Percentiles rank a stretch among this genome's conserved stretches.
phyloP scores from a whole-genome alignment of 345 rosid genomes.

The Anacardium occidentale region DNA sequence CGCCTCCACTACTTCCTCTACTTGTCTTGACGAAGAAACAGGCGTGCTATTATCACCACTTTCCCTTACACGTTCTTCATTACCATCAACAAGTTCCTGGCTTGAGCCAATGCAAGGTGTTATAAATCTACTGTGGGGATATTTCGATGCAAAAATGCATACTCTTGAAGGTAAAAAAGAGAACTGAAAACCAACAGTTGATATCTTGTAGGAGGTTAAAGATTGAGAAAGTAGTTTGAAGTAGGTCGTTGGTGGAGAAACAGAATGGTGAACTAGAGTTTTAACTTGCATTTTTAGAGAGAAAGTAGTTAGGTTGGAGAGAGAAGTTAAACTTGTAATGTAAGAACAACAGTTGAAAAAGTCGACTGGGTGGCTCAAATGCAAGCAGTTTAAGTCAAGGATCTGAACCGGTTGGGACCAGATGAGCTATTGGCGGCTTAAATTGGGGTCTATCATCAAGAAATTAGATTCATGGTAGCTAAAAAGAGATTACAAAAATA shows the following conservation, averaged over 20 bases:
- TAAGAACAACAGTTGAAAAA: not conserved
- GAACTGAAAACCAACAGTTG: slow-evolving; percentile 1
- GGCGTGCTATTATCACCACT: slow-evolving; percentile 17
- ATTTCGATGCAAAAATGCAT: not conserved
- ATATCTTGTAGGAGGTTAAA: slow-evolving; percentile 22
- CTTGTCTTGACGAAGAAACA: slow-evolving; percentile 18
- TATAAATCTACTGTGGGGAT: slow-evolving; percentile 2
- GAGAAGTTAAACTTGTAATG: not conserved
- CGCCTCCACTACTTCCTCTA: slow-evolving; percentile 16
- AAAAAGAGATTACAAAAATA: too few relatives aligned
- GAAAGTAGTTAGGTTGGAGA: not conserved
- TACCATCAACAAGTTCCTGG: slow-evolving; percentile 28
- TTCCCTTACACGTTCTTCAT: not conserved
- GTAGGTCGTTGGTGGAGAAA: slow-evolving; percentile 24
- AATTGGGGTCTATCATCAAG: too few relatives aligned
- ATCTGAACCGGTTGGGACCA: not conserved
- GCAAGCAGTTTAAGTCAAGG: too few relatives aligned
- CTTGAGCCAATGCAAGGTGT: slow-evolving; percentile 31
- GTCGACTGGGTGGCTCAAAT: not conserved
- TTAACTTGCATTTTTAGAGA: slow-evolving; percentile 37
- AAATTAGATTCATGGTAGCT: too few relatives aligned
- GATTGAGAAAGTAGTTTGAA: slow-evolving; percentile 29
- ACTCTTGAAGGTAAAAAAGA: slow-evolving; percentile 23
- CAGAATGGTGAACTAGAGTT: slow-evolving; percentile 21
- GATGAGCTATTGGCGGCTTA: not conserved